Base-by-base conservation (phyloP, 1,284 basidiomycete genomes). In the Rhizopogon parksii region DNA sequence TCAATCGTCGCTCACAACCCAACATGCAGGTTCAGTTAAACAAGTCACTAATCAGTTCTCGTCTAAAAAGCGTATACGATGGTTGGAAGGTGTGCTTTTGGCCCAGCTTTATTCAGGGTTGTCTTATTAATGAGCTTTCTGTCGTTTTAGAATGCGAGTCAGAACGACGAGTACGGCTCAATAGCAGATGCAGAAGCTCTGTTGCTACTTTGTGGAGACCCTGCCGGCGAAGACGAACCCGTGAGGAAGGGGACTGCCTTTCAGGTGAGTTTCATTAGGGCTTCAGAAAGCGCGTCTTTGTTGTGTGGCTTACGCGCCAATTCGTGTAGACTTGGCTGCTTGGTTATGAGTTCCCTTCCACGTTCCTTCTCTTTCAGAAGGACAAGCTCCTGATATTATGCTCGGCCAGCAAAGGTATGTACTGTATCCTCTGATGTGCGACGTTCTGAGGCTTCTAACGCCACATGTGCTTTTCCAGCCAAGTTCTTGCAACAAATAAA, bases 331-430 rank as follows among this genome's bases (percentile, higher is more conserved):
- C 91, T 59, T 97, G 92, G 88, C 76, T 98, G 7, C 79, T 98
- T 32, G 95, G 94, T 21, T 98, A 94, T 68, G 95, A 98, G 68
- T 98, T 98, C 64, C 95, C 95, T 0, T 93, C 92, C 0, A 97
- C 95, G 0, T 75, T 98, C 39, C 80, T 95, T 52, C 71, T 95
- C 34, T 88, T 98, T 59, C 79, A 86, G 58, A 84, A 85, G 60
- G 74, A 84, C 49, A 86, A 81, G 61, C 71, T 97, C 27, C 78
- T 75, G 27, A 88, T 97, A 51, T 73, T 97, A 37, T 94, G 91
- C 57, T 95, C 92, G 17, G 80, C 87, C 3, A 88, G 87, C 30
- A 97, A 98, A 79, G 90, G 93, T 93, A 51, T 56, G 52, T 43
- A 36, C 24, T 50, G 2, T 14, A 12, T 40, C 32, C 35, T 53